A percentile compares a stretch with the other conserved stretches of the same genome.
phyloP scores from a whole-genome alignment of 1,284 basidiomycete genomes.

The Exobasidium rhododendri region DNA sequence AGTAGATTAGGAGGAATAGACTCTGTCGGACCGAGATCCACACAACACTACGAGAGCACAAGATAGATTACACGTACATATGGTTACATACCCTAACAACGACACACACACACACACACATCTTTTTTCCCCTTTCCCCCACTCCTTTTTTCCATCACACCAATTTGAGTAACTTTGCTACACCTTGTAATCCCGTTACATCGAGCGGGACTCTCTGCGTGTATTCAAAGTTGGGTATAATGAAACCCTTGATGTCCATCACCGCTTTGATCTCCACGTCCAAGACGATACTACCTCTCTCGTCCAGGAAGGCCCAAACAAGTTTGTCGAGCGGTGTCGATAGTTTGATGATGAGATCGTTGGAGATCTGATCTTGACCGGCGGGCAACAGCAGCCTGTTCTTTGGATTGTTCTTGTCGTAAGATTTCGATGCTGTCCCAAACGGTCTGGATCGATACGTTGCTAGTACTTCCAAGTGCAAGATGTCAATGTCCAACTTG shows the following conservation, averaged over 20 bases:
- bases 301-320: constrained; percentile 35
- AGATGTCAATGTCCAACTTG: constrained; percentile 34
- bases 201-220: constrained; percentile 34
- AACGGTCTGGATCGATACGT: constrained; percentile 35
- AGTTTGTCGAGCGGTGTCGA: constrained; percentile 35
- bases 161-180: constrained; percentile 33
- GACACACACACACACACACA: too few species aligned
- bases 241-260: constrained; percentile 35
- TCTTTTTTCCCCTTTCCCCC: too few species aligned
- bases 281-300: constrained; percentile 35
- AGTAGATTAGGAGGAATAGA: too few species aligned
- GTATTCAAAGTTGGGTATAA: constrained; percentile 37
- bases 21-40: too few species aligned
- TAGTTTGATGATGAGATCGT: constrained; percentile 26
- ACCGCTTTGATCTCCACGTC: constrained; percentile 35
- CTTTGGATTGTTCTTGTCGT: constrained; percentile 2
- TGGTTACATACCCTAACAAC: too few species aligned
- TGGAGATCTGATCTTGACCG: constrained; percentile 14
- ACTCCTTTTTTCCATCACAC: too few species aligned
- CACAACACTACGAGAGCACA: too few species aligned
- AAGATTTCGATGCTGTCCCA: constrained; percentile 27
- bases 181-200: constrained; percentile 31
- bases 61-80: too few species aligned
- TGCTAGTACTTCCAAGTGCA: constrained; percentile 34
- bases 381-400: constrained; percentile 2